phyloP scores from a whole-genome alignment of 2,329 filamentous ascomycete species.

The Phyllosticta capitalensis region DNA sequence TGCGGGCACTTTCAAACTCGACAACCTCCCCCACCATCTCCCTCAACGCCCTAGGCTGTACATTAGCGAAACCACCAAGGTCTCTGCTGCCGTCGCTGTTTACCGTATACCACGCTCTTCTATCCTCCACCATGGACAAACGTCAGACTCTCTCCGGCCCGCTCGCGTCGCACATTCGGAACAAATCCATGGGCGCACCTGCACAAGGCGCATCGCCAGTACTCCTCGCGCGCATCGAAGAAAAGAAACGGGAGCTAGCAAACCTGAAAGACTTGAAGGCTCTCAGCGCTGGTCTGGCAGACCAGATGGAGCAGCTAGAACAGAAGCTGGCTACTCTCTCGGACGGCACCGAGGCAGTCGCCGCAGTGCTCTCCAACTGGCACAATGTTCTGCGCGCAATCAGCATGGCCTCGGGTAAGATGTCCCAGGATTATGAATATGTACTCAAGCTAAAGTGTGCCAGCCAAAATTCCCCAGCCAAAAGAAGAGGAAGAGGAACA shows the following conservation, averaged over 20 bases:
- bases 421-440: background rate
- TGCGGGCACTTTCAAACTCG: background rate
- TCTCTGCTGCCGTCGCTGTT: background rate
- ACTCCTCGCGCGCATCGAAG: slow-evolving; percentile 65
- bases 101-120: background rate
- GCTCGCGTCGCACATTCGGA: slow-evolving; percentile 57
- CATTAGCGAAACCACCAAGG: background rate
- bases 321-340: slow-evolving; percentile 68
- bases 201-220: slow-evolving; percentile 54
- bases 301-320: slow-evolving; percentile 74
- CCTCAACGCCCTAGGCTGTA: background rate
- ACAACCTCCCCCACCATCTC: background rate
- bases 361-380: slow-evolving; percentile 79
- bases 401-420: slow-evolving; percentile 73
- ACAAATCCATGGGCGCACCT: slow-evolving; percentile 33
- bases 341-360: slow-evolving; percentile 70
- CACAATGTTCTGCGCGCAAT: slow-evolving; percentile 77
- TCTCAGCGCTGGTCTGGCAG: slow-evolving; percentile 66
- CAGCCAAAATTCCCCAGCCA: slow-evolving; percentile 61
- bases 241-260: slow-evolving; percentile 77
- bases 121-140: slow-evolving; percentile 12
- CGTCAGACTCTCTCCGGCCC: slow-evolving; percentile 34
- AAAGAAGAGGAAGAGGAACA: slow-evolving; percentile 27
- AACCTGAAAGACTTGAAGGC: slow-evolving; percentile 69
- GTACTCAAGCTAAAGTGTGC: slow-evolving; percentile 4